Conservation (phyloP, 2,329 filamentous ascomycete genomes). For the Aplosporella prunicola region DNA sequence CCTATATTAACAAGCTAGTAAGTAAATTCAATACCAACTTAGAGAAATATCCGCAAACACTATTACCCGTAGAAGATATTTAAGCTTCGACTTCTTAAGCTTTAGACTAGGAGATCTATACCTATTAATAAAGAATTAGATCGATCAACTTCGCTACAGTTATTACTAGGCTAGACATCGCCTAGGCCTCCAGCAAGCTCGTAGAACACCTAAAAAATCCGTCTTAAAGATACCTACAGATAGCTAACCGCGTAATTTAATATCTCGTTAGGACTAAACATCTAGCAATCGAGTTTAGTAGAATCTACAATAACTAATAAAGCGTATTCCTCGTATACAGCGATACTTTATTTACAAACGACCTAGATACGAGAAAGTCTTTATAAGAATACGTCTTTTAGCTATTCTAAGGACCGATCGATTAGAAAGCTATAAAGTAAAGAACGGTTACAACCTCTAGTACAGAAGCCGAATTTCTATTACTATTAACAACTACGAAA, state of each 20-base stretch:
- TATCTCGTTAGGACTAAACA: conserved; percentile 12
- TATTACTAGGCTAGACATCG: conserved; percentile 14
- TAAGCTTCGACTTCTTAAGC: conserved; percentile 5
- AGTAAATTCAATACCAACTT: conserved; percentile 11
- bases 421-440: conserved; percentile 14
- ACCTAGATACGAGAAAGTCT: conserved; percentile 12
- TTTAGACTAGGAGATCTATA: conserved; percentile 8
- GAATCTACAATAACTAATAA: conserved; percentile 10
- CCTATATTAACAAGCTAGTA: conserved; percentile 15
- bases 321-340: conserved; percentile 8
- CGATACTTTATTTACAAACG: conserved; percentile 15
- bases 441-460: conserved; percentile 16
- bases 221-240: conserved; percentile 11
- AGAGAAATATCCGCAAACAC: conserved; percentile 2
- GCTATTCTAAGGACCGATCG: conserved; percentile 15
- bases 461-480: conserved; percentile 16
- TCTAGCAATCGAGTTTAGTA: conserved; percentile 8
- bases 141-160: conserved; percentile 13
- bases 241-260: conserved; percentile 11
- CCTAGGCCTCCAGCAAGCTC: conserved; percentile 12
- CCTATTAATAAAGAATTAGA: conserved; percentile 16
- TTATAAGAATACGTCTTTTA: conserved; percentile 18
- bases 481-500: conserved; percentile 6
- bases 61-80: conserved; percentile 7
- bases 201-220: conserved; percentile 14